Percentiles rank a stretch among this genome's conserved stretches.
Conservation (phyloP, 2,329 filamentous ascomycete genomes). For the Ophiognomonia clavigignenti-juglandacearum region DNA sequence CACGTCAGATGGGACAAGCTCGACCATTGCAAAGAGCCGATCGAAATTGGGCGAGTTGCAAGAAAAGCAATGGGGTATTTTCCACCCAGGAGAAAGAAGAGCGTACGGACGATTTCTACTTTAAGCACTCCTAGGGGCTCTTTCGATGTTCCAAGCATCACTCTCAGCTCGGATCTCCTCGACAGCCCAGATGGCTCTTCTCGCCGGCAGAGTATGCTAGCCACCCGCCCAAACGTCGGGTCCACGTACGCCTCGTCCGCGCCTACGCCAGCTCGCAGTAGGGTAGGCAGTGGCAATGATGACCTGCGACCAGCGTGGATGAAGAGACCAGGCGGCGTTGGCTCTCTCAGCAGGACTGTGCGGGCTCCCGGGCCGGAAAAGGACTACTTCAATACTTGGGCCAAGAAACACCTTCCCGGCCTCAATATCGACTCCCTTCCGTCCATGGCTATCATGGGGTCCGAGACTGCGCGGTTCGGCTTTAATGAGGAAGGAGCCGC, state of each 20-base stretch:
- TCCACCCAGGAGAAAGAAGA: conserved; percentile 86
- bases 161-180: conserved; percentile 30
- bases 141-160: conserved; percentile 49
- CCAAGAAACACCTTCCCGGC: conserved; percentile 76
- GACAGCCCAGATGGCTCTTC: conserved; percentile 33
- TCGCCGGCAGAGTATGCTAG: conserved; percentile 39
- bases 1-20: conserved; percentile 88
- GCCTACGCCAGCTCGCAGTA: conserved; percentile 31
- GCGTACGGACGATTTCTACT: conserved; percentile 59
- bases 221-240: conserved; percentile 29
- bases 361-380: conserved; percentile 75
- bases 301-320: conserved; percentile 56
- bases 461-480: conserved; percentile 54
- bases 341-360: conserved; percentile 68
- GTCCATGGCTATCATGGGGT: conserved; percentile 60
- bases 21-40: conserved; percentile 61
- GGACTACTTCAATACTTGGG: conserved; percentile 79
- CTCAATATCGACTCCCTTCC: conserved; percentile 66
- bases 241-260: conserved; percentile 23
- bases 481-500: conserved; percentile 36
- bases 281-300: conserved; percentile 31
- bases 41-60: conserved; percentile 82
- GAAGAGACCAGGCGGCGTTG: conserved; percentile 81
- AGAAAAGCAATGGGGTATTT: conserved; percentile 84
- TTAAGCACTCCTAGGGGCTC: conserved; percentile 64